phyloP scores from a whole-genome alignment of 2,329 filamentous ascomycete genomes.

The Aspergillus felis region DNA sequence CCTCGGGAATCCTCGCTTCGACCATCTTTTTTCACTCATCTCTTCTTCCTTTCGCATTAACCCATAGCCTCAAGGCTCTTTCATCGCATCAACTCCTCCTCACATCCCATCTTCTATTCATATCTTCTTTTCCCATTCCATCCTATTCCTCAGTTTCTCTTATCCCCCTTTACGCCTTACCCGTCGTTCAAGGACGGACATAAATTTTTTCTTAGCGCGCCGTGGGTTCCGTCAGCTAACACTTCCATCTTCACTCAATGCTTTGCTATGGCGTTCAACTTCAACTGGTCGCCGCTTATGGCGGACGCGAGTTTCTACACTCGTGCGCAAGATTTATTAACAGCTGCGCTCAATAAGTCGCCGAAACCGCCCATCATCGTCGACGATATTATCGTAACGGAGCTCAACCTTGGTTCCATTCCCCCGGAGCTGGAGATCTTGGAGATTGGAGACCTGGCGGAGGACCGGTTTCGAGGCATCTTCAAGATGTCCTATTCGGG shows the following conservation, averaged over 20 bases:
- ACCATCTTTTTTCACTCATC: constrained; percentile 9
- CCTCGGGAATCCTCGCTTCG: constrained; percentile 6
- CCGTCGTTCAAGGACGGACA: neutral
- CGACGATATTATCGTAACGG: constrained; percentile 97
- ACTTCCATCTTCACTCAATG: constrained; percentile 22
- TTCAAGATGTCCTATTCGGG: constrained; percentile 99
- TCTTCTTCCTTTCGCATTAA: constrained; percentile 3
- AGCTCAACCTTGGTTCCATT: constrained; percentile 92
- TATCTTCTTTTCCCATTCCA: constrained; percentile 2
- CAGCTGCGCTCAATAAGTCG: constrained; percentile 92
- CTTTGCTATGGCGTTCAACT: constrained; percentile 91
- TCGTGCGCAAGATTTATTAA: constrained; percentile 89
- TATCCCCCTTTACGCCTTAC: neutral
- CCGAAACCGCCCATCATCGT: constrained; percentile 98
- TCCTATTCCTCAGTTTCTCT: constrained; percentile 6
- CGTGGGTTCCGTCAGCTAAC: constrained; percentile 4
- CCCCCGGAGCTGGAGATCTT: constrained; percentile 94
- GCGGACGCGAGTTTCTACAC: constrained; percentile 89
- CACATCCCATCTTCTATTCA: constrained; percentile 18
- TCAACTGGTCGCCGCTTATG: constrained; percentile 99
- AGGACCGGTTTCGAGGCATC: constrained; percentile 94
- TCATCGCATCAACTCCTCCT: constrained; percentile 15
- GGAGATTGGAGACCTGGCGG: constrained; percentile 94
- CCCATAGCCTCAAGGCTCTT: constrained; percentile 6
- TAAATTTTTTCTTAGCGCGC: neutral